Base-by-base conservation (phyloP, 2,329 filamentous ascomycete species). In the Fusarium clavum region DNA sequence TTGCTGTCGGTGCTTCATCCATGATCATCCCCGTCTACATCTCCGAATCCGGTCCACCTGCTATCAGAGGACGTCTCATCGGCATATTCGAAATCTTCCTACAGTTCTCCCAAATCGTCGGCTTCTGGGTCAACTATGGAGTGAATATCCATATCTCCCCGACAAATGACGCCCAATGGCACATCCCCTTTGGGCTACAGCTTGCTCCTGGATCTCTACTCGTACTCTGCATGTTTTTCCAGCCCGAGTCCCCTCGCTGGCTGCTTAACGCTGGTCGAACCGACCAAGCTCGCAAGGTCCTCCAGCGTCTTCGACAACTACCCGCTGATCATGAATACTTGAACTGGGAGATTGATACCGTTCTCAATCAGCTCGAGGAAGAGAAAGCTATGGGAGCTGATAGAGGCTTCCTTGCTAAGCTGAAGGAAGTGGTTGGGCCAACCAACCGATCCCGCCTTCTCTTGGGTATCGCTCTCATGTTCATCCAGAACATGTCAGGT, bases 61-160 rank as follows among this genome's bases (percentile, higher is more conserved):
- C 61, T 8, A 64, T 66, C 13, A 45, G 63, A n/a, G 63, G 63
- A 32, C 52, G 63, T 24, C 32, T 66, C 3, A 47, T 66, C 5
- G 63, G 63, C 34, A 66, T 58, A 24, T 66, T 66, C 18, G 63
- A 66, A 22, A 66, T 66, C 5, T 52, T 66, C 27, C 45, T 66
- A 1, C 63, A 66, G 20, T 48, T 62, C 4, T 62, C 60, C 4
- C 63, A 64, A 8, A 52, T 66, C 11, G 46, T 66, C 4, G 63
- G 63, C 1, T 66, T 66, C 40, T 66, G 56, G 56, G 40, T 58
- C 8, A 58, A 58, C 14, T 58, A 58, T 3, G 47, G 47, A 4
- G 56, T 58, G 0, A 58, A 54, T 12, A 53, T 58, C 2, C 56
- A 58, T 7, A 53, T 53, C 20, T 29, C 38, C 6, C 56, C 56